These are phyloP conservation scores for Eucalyptus pauciflora DNA, from an alignment of 345 rosid species.

Conservation along the genomic window DNA sequence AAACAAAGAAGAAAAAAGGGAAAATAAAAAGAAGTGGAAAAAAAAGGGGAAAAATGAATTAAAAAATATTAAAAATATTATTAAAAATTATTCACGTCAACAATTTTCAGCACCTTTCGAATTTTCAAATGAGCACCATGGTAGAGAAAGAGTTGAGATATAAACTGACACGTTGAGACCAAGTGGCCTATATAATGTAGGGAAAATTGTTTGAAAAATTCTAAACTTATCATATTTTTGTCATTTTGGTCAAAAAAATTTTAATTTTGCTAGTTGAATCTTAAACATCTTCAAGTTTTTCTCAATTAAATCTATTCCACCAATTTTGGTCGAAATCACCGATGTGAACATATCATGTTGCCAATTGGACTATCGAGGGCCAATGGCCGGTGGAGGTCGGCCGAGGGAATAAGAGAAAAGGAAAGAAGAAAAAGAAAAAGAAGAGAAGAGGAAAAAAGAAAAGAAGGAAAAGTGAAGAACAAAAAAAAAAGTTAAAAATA, in stretches of 20 bases:
- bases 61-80: no score
- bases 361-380: not conserved
- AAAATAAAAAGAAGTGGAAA: no score
- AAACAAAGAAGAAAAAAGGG: no score
- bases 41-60: fast-evolving
- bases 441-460: fast-evolving
- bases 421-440: no score
- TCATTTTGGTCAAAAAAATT: fast-evolving
- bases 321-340: not conserved
- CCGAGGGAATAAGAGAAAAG: fast-evolving
- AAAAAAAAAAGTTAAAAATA: no score
- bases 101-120: not conserved
- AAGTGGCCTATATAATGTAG: not conserved
- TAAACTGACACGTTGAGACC: not conserved
- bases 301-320: fast-evolving
- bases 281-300: no score
- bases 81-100: fast-evolving
- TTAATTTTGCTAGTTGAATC: fast-evolving
- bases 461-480: no score
- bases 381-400: not conserved
- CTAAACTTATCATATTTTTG: fast-evolving
- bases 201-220: no score
- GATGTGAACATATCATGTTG: not conserved
- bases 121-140: not conserved
- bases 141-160: not conserved